A percentile compares a stretch with the other conserved stretches of the same genome.
Conservation (phyloP, 805 yeast species). For the Kuraishia ogatae region DNA sequence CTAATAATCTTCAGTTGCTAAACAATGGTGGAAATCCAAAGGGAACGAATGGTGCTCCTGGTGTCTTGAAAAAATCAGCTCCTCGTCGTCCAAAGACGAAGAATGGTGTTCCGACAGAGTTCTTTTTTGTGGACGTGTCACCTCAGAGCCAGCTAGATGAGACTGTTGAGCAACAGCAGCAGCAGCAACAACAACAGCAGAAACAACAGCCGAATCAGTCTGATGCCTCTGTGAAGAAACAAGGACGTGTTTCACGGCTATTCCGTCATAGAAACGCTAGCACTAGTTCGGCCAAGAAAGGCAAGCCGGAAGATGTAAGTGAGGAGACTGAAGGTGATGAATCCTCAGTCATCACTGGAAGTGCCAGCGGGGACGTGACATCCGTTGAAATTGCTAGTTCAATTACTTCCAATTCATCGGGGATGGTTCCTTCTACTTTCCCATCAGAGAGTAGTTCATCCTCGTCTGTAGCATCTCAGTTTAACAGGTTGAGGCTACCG, state of each 20-base stretch:
- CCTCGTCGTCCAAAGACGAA: slow-evolving; percentile 21
- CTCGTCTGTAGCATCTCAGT: background rate
- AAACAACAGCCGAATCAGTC: background rate
- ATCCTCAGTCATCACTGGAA: background rate
- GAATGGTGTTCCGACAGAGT: slow-evolving; percentile 22
- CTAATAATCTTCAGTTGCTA: slow-evolving; percentile 2
- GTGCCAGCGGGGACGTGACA: background rate
- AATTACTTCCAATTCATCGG: background rate
- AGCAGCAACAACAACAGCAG: background rate
- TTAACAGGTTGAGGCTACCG: background rate
- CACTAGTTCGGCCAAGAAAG: background rate
- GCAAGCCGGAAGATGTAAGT: background rate
- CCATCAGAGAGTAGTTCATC: background rate
- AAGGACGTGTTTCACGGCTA: slow-evolving; percentile 1
- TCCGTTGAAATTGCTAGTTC: background rate
- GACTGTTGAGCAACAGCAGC: background rate
- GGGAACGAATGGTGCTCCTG: background rate
- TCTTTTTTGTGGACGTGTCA: slow-evolving; percentile 21
- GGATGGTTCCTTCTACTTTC: background rate
- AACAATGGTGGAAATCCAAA: background rate
- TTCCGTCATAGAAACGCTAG: background rate
- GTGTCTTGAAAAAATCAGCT: slow-evolving; percentile 11
- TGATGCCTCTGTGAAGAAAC: background rate
- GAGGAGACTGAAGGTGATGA: background rate
- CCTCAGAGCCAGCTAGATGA: slow-evolving; percentile 1